phyloP scores from a whole-genome alignment of 495 filamentous ascomycete species.

The Hapsidospora chrysogenum region DNA sequence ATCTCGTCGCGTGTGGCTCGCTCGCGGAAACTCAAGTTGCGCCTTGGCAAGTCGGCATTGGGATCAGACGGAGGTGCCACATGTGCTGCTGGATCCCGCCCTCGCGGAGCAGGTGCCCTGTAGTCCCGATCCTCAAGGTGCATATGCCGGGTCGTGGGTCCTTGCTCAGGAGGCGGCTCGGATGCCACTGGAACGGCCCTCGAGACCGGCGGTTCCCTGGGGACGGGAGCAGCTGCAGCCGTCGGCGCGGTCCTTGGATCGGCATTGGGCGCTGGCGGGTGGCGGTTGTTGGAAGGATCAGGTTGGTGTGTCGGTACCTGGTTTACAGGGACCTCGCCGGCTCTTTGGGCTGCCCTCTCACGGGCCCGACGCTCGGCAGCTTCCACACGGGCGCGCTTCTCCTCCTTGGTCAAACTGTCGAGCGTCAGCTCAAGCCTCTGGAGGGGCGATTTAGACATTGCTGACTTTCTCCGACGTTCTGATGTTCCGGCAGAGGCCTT shows the following conservation, averaged over 20 bases:
- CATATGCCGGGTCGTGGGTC: too few species aligned
- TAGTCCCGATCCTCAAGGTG: too few species aligned
- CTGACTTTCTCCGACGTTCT: conserved; percentile 35
- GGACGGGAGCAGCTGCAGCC: too few species aligned
- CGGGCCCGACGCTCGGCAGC: conserved; percentile 53
- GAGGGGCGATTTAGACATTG: conserved; percentile 69
- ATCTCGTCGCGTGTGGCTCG: conserved; percentile 22
- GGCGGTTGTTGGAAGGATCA: background rate
- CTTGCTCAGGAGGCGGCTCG: conserved; percentile 1
- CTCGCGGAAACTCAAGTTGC: conserved; percentile 33
- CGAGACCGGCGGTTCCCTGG: too few species aligned
- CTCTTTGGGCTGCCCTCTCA: conserved; percentile 22
- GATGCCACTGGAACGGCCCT: conserved; percentile 1
- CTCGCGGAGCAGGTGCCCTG: too few species aligned
- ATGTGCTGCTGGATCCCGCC: too few species aligned
- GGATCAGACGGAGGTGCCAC: too few species aligned
- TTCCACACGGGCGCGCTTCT: conserved; percentile 66
- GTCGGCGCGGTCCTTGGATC: background rate
- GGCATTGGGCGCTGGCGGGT: background rate
- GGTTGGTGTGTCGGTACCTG: too few species aligned
- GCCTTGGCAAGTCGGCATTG: too few species aligned
- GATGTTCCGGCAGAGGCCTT: conserved; percentile 1
- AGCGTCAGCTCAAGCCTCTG: conserved; percentile 83
- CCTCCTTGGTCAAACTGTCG: conserved; percentile 79
- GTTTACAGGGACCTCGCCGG: background rate